Evolutionary conservation across 2,329 filamentous ascomycete genomes (phyloP), one percentile per base, ranked within the genome.

Genomic region (Sarocladium oryzae): DNA sequence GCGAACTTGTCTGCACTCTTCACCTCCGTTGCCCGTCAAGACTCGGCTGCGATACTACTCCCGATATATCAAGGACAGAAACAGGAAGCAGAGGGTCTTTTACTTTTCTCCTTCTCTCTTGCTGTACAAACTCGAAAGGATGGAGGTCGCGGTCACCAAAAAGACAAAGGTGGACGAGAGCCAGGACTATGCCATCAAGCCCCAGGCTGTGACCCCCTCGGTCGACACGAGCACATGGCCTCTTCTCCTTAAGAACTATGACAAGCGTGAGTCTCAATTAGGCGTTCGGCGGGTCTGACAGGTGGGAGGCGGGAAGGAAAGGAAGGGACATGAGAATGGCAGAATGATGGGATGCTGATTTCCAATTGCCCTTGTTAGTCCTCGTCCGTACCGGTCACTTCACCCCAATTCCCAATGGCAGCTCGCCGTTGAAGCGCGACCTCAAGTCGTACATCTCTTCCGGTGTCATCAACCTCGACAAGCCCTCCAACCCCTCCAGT

Each of bases 381-480:
- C 85, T 93, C 61, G 86, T 96, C 62, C 86, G 92, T 66, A 96
- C 91, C 59, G 89, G 89, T 57, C 92, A 99, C 73, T 99, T 95
- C 74, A 97, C 92, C 30, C 93, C 93, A 52, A 97, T 97, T 62
- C 89, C 92, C 60, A 86, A 88, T 69, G 93, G 93, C 66, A 95
- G 88, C 75, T 84, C 88, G 57, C 93, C 93, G 52, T 76, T 95
- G 67, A 91, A 89, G 73, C 88, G 93, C 70, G 92, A 97, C 69
- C 81, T 99, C 66, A 96, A 96, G 79, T 90, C 88, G 57, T 99
- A 97, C 76, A 85, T 99, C 68, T 92, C 88, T 69, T 95, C 89
- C 57, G 93, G 93, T 74, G 92, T 99, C 54, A 97, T 99, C 74
- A 99, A 99, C 76, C 85, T 96, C 61, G 69, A 72, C 58, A 72